Conservation (phyloP, 2,329 filamentous ascomycete species). For the Alternaria solani region DNA sequence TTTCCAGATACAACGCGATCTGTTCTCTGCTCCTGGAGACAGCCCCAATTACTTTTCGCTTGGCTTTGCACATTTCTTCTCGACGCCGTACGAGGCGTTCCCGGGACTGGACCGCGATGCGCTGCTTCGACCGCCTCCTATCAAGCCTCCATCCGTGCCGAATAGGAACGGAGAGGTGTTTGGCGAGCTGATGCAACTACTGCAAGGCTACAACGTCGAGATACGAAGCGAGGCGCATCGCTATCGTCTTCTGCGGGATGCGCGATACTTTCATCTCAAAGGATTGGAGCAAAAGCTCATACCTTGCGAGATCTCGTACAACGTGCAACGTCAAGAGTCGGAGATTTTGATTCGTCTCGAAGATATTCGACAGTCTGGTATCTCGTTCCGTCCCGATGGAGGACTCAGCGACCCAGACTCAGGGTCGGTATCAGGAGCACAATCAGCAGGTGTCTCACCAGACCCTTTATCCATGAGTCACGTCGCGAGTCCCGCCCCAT, state of each 20-base stretch:
- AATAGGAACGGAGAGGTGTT: slow-evolving; percentile 86
- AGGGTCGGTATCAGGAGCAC: slow-evolving; percentile 25
- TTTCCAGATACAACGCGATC: slow-evolving; percentile 88
- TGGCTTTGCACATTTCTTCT: slow-evolving; percentile 88
- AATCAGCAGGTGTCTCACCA: slow-evolving; percentile 29
- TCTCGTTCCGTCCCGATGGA: slow-evolving; percentile 68
- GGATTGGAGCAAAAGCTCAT: slow-evolving; percentile 89
- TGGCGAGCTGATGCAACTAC: slow-evolving; percentile 78
- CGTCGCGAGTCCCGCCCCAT: slow-evolving; percentile 31
- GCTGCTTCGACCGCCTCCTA: slow-evolving; percentile 85
- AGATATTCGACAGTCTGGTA: slow-evolving; percentile 87
- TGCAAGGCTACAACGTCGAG: slow-evolving; percentile 82
- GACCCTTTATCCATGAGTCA: slow-evolving; percentile 41
- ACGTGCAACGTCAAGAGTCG: slow-evolving; percentile 69
- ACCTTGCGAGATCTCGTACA: slow-evolving; percentile 77
- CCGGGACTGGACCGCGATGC: slow-evolving; percentile 81
- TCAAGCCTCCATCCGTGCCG: slow-evolving; percentile 81
- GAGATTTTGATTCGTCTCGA: slow-evolving; percentile 84
- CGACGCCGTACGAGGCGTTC: slow-evolving; percentile 79
- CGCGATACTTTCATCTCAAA: slow-evolving; percentile 91
- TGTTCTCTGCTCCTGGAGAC: slow-evolving; percentile 86
- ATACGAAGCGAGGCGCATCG: slow-evolving; percentile 81
- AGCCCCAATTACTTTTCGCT: slow-evolving; percentile 96
- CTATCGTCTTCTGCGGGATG: slow-evolving; percentile 79
- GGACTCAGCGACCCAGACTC: slow-evolving; percentile 31